These are phyloP conservation scores for Lachancea sp. DNA, from an alignment of 805 yeast genomes.

Conservation along the genomic window DNA sequence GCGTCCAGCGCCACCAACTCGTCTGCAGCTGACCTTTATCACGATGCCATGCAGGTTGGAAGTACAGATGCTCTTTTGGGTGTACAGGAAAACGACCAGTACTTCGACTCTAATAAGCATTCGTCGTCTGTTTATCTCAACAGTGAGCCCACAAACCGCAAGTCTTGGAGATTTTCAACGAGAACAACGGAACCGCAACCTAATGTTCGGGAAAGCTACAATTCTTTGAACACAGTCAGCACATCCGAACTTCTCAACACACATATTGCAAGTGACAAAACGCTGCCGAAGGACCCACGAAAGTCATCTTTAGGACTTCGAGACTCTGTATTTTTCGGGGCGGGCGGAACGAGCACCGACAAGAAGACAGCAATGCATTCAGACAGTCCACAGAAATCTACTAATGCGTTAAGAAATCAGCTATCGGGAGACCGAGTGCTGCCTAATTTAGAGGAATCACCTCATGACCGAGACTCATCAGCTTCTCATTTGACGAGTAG, in stretches of 20 bases:
- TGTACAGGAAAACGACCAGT: constrained; percentile 22
- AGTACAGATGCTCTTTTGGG: constrained; percentile 37
- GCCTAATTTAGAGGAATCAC: constrained; percentile 1
- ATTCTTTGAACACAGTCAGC: constrained; percentile 75
- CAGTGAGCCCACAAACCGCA: constrained; percentile 34
- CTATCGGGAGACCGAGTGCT: not conserved
- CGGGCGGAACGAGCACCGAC: not conserved
- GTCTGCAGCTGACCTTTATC: constrained; percentile 25
- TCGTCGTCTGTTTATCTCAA: constrained; percentile 31
- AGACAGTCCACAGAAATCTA: not conserved
- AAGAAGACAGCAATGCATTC: not conserved
- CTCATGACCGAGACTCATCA: constrained; percentile 3
- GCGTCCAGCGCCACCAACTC: constrained; percentile 20
- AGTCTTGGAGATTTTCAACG: constrained; percentile 52
- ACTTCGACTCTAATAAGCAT: constrained; percentile 25
- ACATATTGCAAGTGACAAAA: constrained; percentile 59
- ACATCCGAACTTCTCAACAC: constrained; percentile 79
- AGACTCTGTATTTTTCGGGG: constrained; percentile 37
- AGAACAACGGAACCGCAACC: constrained; percentile 33
- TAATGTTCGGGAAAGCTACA: constrained; percentile 52
- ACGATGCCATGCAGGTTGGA: constrained; percentile 36
- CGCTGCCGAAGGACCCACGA: constrained; percentile 38
- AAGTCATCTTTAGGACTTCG: constrained; percentile 36
- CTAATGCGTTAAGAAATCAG: not conserved
- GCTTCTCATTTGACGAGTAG: constrained; percentile 6